Base-by-base conservation (phyloP, 2,329 filamentous ascomycete species). In the Cladosporium cucumerinum region DNA sequence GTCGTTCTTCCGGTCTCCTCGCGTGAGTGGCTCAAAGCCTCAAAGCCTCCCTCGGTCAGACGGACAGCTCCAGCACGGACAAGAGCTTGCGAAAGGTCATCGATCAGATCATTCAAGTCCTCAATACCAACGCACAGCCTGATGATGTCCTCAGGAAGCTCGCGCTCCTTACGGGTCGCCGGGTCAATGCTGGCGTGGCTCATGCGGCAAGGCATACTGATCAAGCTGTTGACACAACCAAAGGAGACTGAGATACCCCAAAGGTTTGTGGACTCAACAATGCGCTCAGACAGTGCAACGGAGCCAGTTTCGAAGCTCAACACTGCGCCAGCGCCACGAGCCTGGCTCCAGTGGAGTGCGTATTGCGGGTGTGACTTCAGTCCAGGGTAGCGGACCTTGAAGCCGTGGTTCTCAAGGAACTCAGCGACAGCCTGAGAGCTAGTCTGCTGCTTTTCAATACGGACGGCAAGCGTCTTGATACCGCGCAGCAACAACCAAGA, bases 201-300 rank as follows among this genome's bases (percentile, higher is more conserved):
- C 96, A 99, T 99, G 74, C 94, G 93, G 81, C 95, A 99, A 10
- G 95, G 94, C 94, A 99, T 97, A 81, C 93, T 97, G 79, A 99
- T 99, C 77, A 99, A 82, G 76, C 92, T 96, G 82, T 99, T 99
- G 70, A 99, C 95, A 77, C 95, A 98, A 57, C 95, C 95, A 76
- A 99, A 99, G 74, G 92, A 97, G 66, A 99, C 95, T 70, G 91
- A 96, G 72, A 99, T 99, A 36, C 91, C 93, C 88, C 92, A 99
- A 34, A 99, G 82, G 69, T 91, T 87, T 2, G 95, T 91, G 32
- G 91, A 91, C 80, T 98, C 95, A 5, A 99, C 95, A 72, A 99
- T 97, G 46, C 93, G 87, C 81, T 97, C 92, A 5, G 91, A 96
- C 34, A 97, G 80, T 8, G 83, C 81, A 2, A 93, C 82, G 72